A percentile compares a stretch with the other conserved stretches of the same genome.
phyloP scores from a whole-genome alignment of 75 land plant species.

The Gnetum montanum region DNA sequence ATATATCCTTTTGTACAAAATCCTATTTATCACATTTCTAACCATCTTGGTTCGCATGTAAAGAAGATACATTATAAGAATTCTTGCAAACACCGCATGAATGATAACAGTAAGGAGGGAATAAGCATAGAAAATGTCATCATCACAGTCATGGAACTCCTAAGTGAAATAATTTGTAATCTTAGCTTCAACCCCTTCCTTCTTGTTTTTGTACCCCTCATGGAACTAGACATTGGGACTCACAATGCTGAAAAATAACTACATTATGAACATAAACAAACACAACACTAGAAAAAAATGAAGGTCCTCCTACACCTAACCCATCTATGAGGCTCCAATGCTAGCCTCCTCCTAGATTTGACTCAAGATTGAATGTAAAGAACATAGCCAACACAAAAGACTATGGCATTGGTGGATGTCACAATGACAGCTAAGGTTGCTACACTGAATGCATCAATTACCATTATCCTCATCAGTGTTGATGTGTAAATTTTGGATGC shows the following conservation, averaged over 20 bases:
- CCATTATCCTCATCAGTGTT: too few species aligned
- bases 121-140: constrained; percentile 47
- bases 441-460: too few species aligned
- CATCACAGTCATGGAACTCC: constrained; percentile 6
- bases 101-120: constrained; percentile 70
- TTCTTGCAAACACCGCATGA: constrained; percentile 48
- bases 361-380: too few species aligned
- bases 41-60: constrained; percentile 64
- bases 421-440: too few species aligned
- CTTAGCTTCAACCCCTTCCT: constrained; percentile 17
- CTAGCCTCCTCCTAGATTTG: too few species aligned
- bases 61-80: constrained; percentile 52
- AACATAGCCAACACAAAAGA: too few species aligned
- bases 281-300: constrained; percentile 41
- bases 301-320: too few species aligned
- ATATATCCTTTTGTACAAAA: constrained; percentile 58
- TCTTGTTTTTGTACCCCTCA: constrained; percentile 8
- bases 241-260: constrained; percentile 52
- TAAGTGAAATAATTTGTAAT: constrained; percentile 64
- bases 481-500: too few species aligned
- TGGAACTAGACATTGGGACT: constrained; percentile 46
- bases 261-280: constrained; percentile 60
- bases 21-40: constrained; percentile 66
- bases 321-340: too few species aligned
- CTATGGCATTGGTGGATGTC: too few species aligned